phyloP scores from a whole-genome alignment of 2,329 filamentous ascomycete genomes.

The Xylaria sp. region DNA sequence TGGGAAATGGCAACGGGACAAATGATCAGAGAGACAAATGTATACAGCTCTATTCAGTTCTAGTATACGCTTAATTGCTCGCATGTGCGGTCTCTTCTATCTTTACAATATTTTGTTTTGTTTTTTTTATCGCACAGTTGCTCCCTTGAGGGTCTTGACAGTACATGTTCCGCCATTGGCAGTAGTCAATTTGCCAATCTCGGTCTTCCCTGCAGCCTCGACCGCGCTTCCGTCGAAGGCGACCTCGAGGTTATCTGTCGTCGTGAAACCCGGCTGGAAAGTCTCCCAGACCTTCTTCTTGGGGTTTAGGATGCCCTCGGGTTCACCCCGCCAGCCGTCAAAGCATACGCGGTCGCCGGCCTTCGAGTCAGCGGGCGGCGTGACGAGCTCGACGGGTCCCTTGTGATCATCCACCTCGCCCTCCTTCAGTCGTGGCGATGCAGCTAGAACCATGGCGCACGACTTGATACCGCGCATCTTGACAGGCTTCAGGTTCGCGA shows the following conservation, averaged over 20 bases:
- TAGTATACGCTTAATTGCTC: slow-evolving; percentile 19
- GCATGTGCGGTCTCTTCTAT: slow-evolving; percentile 16
- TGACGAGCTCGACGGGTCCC: slow-evolving; percentile 91
- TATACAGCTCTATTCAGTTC: slow-evolving; percentile 38
- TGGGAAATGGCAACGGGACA: neutral
- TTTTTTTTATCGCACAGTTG: slow-evolving; percentile 77
- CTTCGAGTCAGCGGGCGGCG: slow-evolving; percentile 79
- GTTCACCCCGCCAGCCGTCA: slow-evolving; percentile 92
- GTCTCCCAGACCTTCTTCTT: slow-evolving; percentile 99
- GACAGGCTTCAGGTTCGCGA: slow-evolving; percentile 98
- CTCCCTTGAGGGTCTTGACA: slow-evolving; percentile 82
- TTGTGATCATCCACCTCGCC: slow-evolving; percentile 88
- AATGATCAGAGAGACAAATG: neutral
- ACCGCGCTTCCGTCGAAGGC: slow-evolving; percentile 85
- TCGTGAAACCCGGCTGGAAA: slow-evolving; percentile 96
- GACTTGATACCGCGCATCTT: slow-evolving; percentile 93
- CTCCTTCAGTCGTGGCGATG: slow-evolving; percentile 83
- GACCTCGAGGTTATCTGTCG: slow-evolving; percentile 82
- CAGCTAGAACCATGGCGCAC: slow-evolving; percentile 89
- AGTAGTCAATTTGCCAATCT: slow-evolving; percentile 76
- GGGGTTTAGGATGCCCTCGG: slow-evolving; percentile 92
- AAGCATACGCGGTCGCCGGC: slow-evolving; percentile 93
- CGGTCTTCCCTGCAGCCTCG: slow-evolving; percentile 79
- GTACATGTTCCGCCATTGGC: slow-evolving; percentile 83
- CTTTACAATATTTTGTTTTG: neutral